These are phyloP conservation scores for Pseudozyma tsukubaensis DNA, from an alignment of 1,284 basidiomycete species.

Conservation along the genomic window DNA sequence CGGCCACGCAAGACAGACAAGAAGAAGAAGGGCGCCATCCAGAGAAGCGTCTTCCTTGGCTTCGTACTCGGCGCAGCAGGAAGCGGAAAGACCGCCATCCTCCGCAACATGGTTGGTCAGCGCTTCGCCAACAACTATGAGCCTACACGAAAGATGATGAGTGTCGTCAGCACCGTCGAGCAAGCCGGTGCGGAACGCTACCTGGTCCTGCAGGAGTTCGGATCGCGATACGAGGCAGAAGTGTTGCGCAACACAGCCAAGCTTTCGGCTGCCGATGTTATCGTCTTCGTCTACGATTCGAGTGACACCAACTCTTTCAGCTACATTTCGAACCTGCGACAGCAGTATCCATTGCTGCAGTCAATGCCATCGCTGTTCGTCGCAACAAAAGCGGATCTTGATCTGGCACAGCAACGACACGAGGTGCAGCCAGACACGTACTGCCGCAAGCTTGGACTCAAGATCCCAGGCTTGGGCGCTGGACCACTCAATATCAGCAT, in stretches of 20 bases:
- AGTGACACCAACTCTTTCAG: conserved; percentile 99
- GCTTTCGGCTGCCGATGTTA: conserved; percentile 89
- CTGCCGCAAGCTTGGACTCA: conserved; percentile 66
- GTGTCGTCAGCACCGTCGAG: conserved; percentile 94
- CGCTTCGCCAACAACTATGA: conserved; percentile 75
- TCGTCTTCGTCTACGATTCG: conserved; percentile 95
- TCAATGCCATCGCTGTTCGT: conserved; percentile 94
- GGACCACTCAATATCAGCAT: conserved; percentile 71
- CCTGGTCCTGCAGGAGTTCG: conserved; percentile 93
- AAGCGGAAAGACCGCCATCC: conserved; percentile 89
- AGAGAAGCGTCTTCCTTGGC: conserved; percentile 71
- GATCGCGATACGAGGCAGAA: conserved; percentile 83
- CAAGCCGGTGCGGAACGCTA: conserved; percentile 95
- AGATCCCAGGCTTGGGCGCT: conserved; percentile 59
- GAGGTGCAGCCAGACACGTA: conserved; percentile 99
- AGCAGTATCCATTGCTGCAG: conserved; percentile 90
- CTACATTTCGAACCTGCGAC: conserved; percentile 91
- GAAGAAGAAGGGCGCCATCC: conserved; percentile 73
- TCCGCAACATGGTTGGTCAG: conserved; percentile 87
- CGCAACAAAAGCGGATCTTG: conserved; percentile 97
- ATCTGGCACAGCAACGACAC: conserved; percentile 84
- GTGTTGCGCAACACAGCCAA: conserved; percentile 88
- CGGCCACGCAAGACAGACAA: conserved; percentile 77
- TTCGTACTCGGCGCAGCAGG: conserved; percentile 96
- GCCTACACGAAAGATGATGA: conserved; percentile 88